Percentiles rank a stretch among this genome's conserved stretches.
Evolutionary conservation across 495 filamentous ascomycete species (phyloP).

Genomic region (Bacidia gigantensis): DNA sequence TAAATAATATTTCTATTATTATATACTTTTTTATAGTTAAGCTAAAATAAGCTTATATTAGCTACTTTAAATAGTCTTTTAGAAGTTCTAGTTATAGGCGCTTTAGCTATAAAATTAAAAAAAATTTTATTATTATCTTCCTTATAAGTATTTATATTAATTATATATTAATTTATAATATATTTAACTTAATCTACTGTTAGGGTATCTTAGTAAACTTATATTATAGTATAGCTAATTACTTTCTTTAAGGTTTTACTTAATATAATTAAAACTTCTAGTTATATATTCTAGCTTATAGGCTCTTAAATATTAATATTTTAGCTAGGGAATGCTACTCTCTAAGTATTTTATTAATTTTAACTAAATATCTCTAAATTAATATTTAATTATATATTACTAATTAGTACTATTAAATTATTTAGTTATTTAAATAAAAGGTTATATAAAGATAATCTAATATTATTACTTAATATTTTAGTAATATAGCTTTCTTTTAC

Average conservation of each 20-base stretch:
- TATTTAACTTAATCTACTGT: neutral
- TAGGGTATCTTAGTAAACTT: neutral
- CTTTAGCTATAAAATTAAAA: neutral
- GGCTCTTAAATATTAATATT: neutral
- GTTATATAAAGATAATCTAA: neutral
- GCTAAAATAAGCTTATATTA: neutral
- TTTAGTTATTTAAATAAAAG: neutral
- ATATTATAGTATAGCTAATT: neutral
- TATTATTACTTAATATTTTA: conserved; percentile 3
- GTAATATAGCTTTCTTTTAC: neutral
- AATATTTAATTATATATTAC: neutral
- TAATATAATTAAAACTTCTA: neutral
- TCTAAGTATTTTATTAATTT: neutral
- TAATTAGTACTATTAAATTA: neutral
- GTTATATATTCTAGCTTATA: neutral
- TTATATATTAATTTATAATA: neutral
- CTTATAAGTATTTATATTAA: no score
- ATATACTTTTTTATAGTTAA: neutral
- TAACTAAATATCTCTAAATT: neutral
- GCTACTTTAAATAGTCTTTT: neutral
- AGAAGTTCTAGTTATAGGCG: neutral
- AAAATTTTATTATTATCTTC: no score
- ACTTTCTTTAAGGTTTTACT: neutral
- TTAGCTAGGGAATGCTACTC: neutral
- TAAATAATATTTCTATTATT: conserved; percentile 1